Evolutionary conservation across 2,329 filamentous ascomycete genomes (phyloP).

Genomic region (Alternaria brassicae): DNA sequence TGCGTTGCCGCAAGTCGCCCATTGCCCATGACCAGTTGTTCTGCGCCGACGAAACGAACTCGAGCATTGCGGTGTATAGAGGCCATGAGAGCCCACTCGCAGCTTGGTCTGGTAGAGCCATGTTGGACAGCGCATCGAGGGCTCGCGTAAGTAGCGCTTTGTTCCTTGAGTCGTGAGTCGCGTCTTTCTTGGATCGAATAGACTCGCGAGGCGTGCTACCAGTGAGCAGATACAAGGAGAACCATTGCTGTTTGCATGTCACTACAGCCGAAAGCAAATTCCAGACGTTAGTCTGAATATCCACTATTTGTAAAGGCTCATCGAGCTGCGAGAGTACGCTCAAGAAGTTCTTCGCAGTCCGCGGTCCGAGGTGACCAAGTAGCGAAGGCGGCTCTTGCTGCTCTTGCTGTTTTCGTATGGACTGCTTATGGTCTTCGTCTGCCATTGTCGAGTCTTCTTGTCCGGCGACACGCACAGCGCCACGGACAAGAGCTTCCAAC

Average conservation of each 20-base stretch:
- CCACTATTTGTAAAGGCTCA: slow-evolving; percentile 71
- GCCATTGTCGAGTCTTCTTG: slow-evolving; percentile 17
- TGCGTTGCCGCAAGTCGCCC: slow-evolving; percentile 76
- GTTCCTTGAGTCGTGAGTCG: slow-evolving; percentile 48
- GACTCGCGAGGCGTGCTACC: slow-evolving; percentile 83
- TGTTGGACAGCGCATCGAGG: slow-evolving; percentile 70
- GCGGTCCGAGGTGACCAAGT: slow-evolving; percentile 85
- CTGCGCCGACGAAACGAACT: slow-evolving; percentile 87
- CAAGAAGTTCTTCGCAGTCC: slow-evolving; percentile 84
- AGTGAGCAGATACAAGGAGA: slow-evolving; percentile 90
- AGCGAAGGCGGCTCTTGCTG: slow-evolving; percentile 80
- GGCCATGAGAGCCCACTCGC: slow-evolving; percentile 28
- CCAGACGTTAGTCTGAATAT: slow-evolving; percentile 77
- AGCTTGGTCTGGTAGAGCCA: slow-evolving; percentile 68
- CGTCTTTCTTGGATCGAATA: slow-evolving; percentile 63
- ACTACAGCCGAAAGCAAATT: slow-evolving; percentile 84
- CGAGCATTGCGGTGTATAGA: slow-evolving; percentile 76
- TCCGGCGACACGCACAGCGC: slow-evolving; percentile 66
- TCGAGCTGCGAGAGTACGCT: slow-evolving; percentile 78
- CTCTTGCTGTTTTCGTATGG: slow-evolving; percentile 7
- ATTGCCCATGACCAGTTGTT: slow-evolving; percentile 97
- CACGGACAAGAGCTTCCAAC: slow-evolving; percentile 75
- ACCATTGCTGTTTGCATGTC: slow-evolving; percentile 91
- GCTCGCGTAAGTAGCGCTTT: slow-evolving; percentile 78
- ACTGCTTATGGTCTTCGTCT: slow-evolving; percentile 11